Evolutionary conservation across 352 stramenopile genomes (phyloP).

Genomic region (Phytophthora fragariae): DNA sequence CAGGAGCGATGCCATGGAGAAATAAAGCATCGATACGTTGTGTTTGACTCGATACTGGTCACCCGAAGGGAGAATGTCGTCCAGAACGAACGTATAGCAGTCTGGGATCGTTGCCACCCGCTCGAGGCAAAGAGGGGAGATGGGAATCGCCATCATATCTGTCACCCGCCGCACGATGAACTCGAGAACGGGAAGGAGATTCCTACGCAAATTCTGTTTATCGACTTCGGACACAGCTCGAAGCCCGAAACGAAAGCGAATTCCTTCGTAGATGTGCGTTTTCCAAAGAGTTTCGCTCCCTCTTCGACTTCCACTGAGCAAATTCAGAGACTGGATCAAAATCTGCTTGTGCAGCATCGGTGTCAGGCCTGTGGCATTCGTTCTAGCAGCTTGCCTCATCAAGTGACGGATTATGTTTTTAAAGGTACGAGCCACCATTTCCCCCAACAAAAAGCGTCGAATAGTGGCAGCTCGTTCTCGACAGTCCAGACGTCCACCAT

Average conservation of each 20-base stretch:
- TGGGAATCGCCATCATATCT: conserved; percentile 65
- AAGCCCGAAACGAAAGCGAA: conserved; percentile 76
- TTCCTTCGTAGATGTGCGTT: conserved; percentile 75
- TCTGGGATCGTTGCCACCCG: conserved; percentile 60
- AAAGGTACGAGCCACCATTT: conserved; percentile 90
- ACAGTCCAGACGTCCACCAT: conserved; percentile 70
- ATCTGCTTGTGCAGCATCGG: conserved; percentile 57
- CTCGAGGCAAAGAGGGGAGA: conserved; percentile 51
- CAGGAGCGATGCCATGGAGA: conserved; percentile 89
- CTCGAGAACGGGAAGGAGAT: conserved; percentile 53
- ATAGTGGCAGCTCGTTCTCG: conserved; percentile 59
- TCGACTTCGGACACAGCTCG: conserved; percentile 79
- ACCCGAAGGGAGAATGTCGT: conserved; percentile 59
- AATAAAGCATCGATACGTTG: conserved; percentile 87
- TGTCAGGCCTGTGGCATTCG: conserved; percentile 50
- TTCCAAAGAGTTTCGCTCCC: conserved; percentile 81
- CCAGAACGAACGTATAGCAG: conserved; percentile 77
- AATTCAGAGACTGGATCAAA: conserved; percentile 66
- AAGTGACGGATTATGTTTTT: conserved; percentile 89
- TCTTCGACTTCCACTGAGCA: conserved; percentile 64
- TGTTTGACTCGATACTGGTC: conserved; percentile 77
- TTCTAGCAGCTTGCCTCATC: conserved; percentile 54
- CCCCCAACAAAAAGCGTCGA: conserved; percentile 71
- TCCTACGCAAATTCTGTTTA: conserved; percentile 73
- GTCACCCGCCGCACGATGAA: conserved; percentile 62